phyloP scores from a whole-genome alignment of 1,139 yeast species.

The Sugiyamaella sp. region DNA sequence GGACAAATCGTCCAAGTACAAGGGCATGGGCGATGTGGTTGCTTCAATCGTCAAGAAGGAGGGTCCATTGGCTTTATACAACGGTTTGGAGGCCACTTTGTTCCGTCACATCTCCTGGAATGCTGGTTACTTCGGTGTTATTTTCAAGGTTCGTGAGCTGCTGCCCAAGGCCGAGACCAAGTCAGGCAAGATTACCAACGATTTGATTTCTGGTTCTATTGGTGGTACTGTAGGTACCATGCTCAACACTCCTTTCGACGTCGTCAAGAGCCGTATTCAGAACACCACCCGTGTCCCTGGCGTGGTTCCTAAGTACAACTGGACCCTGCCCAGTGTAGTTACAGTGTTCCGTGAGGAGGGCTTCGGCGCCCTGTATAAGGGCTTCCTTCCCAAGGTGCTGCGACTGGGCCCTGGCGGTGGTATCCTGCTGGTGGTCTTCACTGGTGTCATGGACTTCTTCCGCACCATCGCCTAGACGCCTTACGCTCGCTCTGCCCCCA shows the following conservation, averaged over 20 bases:
- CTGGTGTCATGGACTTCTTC: constrained; percentile 93
- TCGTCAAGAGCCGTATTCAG: constrained; percentile 95
- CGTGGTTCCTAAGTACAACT: constrained; percentile 73
- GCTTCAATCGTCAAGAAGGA: constrained; percentile 68
- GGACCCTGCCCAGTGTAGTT: constrained; percentile 84
- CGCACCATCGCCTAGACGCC: constrained; percentile 57
- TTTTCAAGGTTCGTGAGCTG: constrained; percentile 77
- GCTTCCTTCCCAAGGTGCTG: constrained; percentile 94
- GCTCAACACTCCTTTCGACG: constrained; percentile 95
- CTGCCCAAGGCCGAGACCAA: constrained; percentile 76
- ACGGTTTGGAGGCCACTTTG: constrained; percentile 93
- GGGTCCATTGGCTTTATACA: constrained; percentile 84
- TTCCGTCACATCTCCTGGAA: constrained; percentile 99
- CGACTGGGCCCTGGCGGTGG: constrained; percentile 99
- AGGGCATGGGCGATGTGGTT: constrained; percentile 84
- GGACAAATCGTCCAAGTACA: constrained; percentile 80
- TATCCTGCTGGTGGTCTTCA: constrained; percentile 91
- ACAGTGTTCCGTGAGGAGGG: constrained; percentile 90
- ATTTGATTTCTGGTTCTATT: constrained; percentile 86
- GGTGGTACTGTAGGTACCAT: constrained; percentile 98
- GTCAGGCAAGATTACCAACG: constrained; percentile 78
- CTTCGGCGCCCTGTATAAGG: constrained; percentile 73
- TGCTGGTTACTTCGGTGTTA: constrained; percentile 96
- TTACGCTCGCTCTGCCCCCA: too few species aligned
- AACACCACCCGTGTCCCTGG: constrained; percentile 73